Evolutionary conservation across 2,329 filamentous ascomycete genomes (phyloP), one percentile per base, ranked within the genome.

Genomic region (Nemania serpens): DNA sequence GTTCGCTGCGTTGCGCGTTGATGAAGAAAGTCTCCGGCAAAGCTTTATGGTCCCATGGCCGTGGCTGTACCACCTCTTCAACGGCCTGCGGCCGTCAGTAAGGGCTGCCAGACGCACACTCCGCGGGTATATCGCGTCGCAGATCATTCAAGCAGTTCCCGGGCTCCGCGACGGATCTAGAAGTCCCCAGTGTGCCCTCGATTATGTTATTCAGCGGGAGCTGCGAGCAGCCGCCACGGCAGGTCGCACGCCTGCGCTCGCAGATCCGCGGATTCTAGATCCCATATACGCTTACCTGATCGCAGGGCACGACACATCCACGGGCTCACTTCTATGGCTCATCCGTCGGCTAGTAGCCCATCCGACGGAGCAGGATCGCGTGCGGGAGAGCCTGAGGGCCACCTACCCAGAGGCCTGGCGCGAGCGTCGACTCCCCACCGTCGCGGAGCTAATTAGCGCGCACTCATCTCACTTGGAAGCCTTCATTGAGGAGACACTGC

Each of bases 61-160:
- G n/a, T 2, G 36, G 12, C 11, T 57, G 7, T 57, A 49, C 17
- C 54, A 57, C 15, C 18, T 22, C 3, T 5, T 50, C 46, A 43
- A 57, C 37, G 43, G 42, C 11, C 45, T 57, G 2, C 45, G 54
- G n/a, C 54, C 54, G n/a, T 17, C 36, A 7, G 54, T 57, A 13
- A 45, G 54, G 17, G 10, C 7, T 20, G 34, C 54, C 10, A 50
- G 22, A 5, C 45, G 45, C 10, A 57, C n/a, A 5, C 33, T 57
- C 7, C 2, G 18, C 4, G 37, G 29, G 4, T 50, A 43, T 20
- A 42, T 57, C 10, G 25, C 12, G 5, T 42, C 34, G 11, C 46
- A 22, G 46, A 57, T 43, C 36, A 9, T 29, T 1, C 3, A n/a
- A 1, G 15, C 45, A 33, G 17, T 43, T 9, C 29, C 20, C 6